Percentiles rank a stretch among this genome's conserved stretches.
Conservation (phyloP, 169 alveolate genomes). For the Plasmodium ovale region DNA sequence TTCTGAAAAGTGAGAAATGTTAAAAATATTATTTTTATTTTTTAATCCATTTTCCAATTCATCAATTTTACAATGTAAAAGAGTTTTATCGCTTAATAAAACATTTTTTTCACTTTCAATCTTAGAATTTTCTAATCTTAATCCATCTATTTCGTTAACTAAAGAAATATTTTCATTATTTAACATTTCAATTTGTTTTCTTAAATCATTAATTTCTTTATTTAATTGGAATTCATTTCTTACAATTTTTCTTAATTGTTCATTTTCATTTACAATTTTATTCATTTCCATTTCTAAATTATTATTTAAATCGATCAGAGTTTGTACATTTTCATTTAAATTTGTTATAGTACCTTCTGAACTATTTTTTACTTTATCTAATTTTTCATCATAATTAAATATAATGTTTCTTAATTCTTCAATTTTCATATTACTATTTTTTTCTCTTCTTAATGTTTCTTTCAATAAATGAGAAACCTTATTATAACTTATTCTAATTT, state of each 20-base stretch:
- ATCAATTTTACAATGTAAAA: constrained; percentile 72
- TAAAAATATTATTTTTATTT: constrained; percentile 13
- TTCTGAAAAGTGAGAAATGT: not conserved
- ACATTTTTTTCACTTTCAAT: constrained; percentile 75
- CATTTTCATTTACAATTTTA: constrained; percentile 54
- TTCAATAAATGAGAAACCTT: constrained; percentile 62
- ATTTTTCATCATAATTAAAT: constrained; percentile 53
- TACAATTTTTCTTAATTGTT: constrained; percentile 40
- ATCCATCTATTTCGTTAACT: constrained; percentile 46
- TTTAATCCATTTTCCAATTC: constrained; percentile 59
- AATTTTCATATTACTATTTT: constrained; percentile 67
- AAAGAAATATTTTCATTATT: constrained; percentile 43
- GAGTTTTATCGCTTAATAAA: constrained; percentile 55
- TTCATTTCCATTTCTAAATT: constrained; percentile 70
- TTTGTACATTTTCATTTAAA: constrained; percentile 68
- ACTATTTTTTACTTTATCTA: constrained; percentile 56
- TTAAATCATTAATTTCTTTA: constrained; percentile 60
- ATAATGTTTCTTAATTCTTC: constrained; percentile 70
- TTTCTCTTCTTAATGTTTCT: constrained; percentile 65
- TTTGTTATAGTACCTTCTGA: constrained; percentile 74
- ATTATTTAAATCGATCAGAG: constrained; percentile 55
- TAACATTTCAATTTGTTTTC: constrained; percentile 62
- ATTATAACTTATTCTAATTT: constrained; percentile 59
- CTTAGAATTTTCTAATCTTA: constrained; percentile 71
- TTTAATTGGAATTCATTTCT: constrained; percentile 41